These are phyloP conservation scores for Penicillium mononematosum DNA, from an alignment of 495 filamentous ascomycete species.

Conservation along the genomic window DNA sequence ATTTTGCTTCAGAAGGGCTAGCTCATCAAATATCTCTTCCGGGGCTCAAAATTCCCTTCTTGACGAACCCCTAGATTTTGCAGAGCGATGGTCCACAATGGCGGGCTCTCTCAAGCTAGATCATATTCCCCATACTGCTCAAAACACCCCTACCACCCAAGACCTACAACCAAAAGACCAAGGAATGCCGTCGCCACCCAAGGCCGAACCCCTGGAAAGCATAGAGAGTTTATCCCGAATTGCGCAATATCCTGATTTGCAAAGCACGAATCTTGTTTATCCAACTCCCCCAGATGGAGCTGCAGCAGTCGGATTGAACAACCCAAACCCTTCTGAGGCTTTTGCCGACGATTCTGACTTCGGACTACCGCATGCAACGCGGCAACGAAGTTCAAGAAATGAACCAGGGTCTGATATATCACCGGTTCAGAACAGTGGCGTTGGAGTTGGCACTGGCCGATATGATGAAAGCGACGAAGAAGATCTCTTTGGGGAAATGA, in stretches of 20 bases:
- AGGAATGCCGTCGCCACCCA: constrained; percentile 27
- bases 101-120: constrained; percentile 28
- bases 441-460: constrained; percentile 40
- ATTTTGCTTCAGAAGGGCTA: constrained; percentile 45
- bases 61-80: constrained; percentile 62
- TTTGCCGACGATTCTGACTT: constrained; percentile 35
- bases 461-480: constrained; percentile 55
- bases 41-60: constrained; percentile 12
- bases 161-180: constrained; percentile 27
- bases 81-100: constrained; percentile 64
- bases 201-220: constrained; percentile 28
- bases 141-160: constrained; percentile 34
- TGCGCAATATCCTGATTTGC: constrained; percentile 51
- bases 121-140: constrained; percentile 13
- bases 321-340: constrained; percentile 24
- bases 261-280: constrained; percentile 67
- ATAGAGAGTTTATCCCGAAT: constrained; percentile 49
- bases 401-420: constrained; percentile 23
- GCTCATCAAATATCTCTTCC: constrained; percentile 20
- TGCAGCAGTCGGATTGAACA: constrained; percentile 37
- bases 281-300: constrained; percentile 83
- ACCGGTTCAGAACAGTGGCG: constrained; percentile 10
- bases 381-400: constrained; percentile 22
- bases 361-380: constrained; percentile 18
- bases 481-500: constrained; percentile 68